These are phyloP conservation scores for Pyrus communis DNA, from an alignment of 306 rosid genomes.

Conservation along the genomic window DNA sequence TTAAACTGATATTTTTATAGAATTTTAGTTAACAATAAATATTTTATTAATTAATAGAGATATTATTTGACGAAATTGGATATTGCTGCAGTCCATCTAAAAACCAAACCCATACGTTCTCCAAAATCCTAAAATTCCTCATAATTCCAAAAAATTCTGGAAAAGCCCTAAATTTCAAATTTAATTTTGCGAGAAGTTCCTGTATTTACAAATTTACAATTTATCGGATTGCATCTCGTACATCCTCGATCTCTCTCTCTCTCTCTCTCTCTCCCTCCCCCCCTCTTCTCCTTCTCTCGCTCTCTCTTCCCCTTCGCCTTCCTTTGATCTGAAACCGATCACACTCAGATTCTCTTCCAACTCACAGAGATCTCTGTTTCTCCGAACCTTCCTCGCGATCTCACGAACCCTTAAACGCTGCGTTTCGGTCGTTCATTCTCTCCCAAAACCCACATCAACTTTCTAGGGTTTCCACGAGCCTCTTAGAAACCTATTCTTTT, in stretches of 20 bases:
- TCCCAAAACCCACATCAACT: constrained; percentile 9
- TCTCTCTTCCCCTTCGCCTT: neutral
- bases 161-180: neutral
- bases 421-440: constrained; percentile 7
- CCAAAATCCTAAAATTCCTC: neutral
- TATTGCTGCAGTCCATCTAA: neutral
- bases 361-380: constrained; percentile 32
- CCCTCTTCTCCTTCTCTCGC: neutral
- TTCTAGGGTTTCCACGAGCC: constrained; percentile 50
- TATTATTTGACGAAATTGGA: neutral
- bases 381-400: constrained; percentile 17
- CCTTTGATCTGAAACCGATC: constrained; percentile 41
- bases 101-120: neutral
- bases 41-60: too few species aligned
- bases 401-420: neutral
- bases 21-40: too few species aligned
- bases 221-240: constrained; percentile 6
- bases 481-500: neutral
- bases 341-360: constrained; percentile 13
- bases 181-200: neutral
- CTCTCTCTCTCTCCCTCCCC: neutral
- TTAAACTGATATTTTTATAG: too few species aligned
- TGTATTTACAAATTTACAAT: neutral
- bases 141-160: neutral
- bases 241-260: constrained; percentile 6